These are phyloP conservation scores for Thymus mandschuricus DNA, from an alignment of 257 asterid genomes.

Conservation along the genomic window DNA sequence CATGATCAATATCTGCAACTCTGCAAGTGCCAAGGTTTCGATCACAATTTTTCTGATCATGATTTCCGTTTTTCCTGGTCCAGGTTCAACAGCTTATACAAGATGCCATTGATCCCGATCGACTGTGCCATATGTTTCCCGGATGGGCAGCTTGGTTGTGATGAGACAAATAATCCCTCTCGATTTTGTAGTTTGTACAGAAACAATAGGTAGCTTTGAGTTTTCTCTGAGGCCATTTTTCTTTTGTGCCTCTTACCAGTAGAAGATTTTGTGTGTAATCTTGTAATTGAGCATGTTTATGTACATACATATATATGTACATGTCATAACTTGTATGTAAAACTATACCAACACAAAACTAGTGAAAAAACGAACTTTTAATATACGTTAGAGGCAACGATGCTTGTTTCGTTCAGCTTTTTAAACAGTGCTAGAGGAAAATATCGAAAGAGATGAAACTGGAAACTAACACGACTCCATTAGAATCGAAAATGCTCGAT, in stretches of 20 bases:
- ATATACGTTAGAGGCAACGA: no score
- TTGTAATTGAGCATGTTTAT: not conserved
- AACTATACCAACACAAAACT: not conserved
- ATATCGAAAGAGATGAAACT: no score
- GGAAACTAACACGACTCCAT: no score
- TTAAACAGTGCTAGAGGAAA: no score
- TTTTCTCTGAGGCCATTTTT: not conserved
- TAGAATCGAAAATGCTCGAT: no score
- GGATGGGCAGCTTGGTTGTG: constrained; percentile 99
- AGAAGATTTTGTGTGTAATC: constrained; percentile 23
- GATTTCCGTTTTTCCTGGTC: not conserved
- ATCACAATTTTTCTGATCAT: not conserved
- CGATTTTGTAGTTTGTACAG: constrained; percentile 28
- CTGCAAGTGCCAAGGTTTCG: not conserved
- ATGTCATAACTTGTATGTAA: not conserved
- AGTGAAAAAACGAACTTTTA: no score
- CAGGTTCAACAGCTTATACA: constrained; percentile 98
- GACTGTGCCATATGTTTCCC: constrained; percentile 91
- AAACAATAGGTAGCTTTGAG: not conserved
- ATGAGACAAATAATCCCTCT: constrained; percentile 7
- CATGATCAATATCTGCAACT: not conserved
- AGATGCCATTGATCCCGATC: constrained; percentile 93
- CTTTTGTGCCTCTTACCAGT: not conserved
- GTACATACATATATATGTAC: not conserved
- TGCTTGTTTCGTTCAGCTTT: no score